phyloP scores from a whole-genome alignment of 352 stramenopile species.

The Phytopythium litorale region DNA sequence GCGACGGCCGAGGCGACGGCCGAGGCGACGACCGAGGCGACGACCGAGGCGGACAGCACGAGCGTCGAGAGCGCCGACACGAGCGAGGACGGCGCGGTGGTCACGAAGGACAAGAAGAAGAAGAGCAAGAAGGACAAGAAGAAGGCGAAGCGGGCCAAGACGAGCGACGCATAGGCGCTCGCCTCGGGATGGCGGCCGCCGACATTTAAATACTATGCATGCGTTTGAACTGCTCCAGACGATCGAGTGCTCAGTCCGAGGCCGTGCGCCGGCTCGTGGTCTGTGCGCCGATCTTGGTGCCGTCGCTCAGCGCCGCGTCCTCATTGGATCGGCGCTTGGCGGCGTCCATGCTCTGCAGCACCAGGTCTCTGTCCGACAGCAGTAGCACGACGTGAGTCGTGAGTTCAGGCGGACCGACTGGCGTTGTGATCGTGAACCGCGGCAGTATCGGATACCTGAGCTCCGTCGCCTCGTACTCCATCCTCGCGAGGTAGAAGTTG shows the following conservation, averaged over 20 bases:
- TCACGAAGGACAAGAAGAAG: constrained; percentile 17
- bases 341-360: constrained; percentile 24
- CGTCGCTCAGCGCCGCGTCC: constrained; percentile 8
- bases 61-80: constrained; percentile 7
- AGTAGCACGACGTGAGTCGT: background rate
- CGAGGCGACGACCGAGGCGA: constrained; percentile 5
- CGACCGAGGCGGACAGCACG: constrained; percentile 5
- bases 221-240: background rate
- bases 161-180: constrained; percentile 5
- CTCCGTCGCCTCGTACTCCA: constrained; percentile 58
- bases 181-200: background rate
- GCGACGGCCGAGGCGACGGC: constrained; percentile 7
- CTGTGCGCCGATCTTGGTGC: constrained; percentile 5
- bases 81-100: constrained; percentile 28
- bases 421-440: background rate
- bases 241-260: background rate
- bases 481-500: constrained; percentile 66
- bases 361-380: background rate
- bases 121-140: constrained; percentile 20
- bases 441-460: constrained; percentile 25
- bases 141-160: constrained; percentile 14
- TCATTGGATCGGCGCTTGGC: constrained; percentile 13
- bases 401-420: no score
- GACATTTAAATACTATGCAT: constrained; percentile 1
- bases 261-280: background rate